Conservation (phyloP, 768 basidiomycete species). For the Lyophyllum shimeji region DNA sequence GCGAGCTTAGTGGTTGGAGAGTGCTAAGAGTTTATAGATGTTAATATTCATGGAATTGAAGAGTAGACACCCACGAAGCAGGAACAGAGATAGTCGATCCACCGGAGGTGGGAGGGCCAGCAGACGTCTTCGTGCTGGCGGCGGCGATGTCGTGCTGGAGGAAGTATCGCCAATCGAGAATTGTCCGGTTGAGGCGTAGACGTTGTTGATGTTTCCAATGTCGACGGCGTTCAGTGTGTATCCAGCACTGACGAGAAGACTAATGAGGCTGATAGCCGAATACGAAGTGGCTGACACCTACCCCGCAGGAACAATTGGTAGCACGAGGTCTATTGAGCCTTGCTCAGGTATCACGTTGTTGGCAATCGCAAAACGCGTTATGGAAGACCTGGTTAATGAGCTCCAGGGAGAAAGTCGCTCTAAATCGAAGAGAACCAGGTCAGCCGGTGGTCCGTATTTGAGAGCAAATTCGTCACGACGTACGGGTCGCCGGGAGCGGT, state of each 20-base stretch:
- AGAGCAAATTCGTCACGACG: slow-evolving; percentile 16
- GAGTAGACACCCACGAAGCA: slow-evolving; percentile 8
- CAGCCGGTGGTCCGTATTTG: neutral
- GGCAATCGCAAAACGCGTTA: slow-evolving; percentile 50
- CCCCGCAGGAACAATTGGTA: slow-evolving; percentile 50
- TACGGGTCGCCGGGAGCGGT: slow-evolving; percentile 41
- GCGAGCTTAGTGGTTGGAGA: neutral
- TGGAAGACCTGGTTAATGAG: slow-evolving; percentile 51
- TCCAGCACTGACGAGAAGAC: slow-evolving; percentile 30
- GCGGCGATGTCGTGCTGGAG: neutral
- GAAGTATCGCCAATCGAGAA: slow-evolving; percentile 42
- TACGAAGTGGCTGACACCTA: slow-evolving; percentile 24
- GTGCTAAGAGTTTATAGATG: neutral
- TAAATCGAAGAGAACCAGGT: neutral
- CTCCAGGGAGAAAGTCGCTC: slow-evolving; percentile 40
- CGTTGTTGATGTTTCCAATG: slow-evolving; percentile 41
- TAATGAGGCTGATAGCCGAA: neutral
- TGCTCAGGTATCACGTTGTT: slow-evolving; percentile 47
- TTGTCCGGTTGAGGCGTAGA: slow-evolving; percentile 35
- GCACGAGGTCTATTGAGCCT: slow-evolving; percentile 31
- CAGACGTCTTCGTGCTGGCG: neutral
- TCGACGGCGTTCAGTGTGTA: slow-evolving; percentile 52
- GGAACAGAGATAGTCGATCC: neutral
- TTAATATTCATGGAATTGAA: neutral
- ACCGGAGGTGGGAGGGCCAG: neutral